Base-by-base conservation (phyloP, 345 rosid species). In the Citrus hindsii region DNA sequence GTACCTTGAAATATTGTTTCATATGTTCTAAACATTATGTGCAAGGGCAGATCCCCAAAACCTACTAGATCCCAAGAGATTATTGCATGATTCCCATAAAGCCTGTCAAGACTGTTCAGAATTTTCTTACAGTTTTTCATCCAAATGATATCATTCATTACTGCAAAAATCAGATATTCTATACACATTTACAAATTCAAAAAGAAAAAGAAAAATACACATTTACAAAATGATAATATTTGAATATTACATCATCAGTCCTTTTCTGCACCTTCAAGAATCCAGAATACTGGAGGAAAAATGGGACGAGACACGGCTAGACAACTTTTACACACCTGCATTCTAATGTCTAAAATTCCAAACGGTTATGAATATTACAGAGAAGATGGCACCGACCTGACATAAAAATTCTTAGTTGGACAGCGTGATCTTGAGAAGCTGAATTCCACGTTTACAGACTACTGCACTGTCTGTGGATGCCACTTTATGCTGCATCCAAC, bases 321-420 rank as follows among this genome's bases (percentile, higher is more conserved):
- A 38, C 38, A 75, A 32, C 9, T 28, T 75, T 21, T 62, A 48
- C 1, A 28, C 30, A 42, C 37, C 32, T 42, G 2, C 40, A 77
- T 28, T 24, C 68, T 12, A 67, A 76, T 33, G 37, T 71, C 67
- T 72, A 51, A 51, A 51, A 51, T 53, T 53, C 22, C 4, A 53
- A 33, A 28, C 62, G 73, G 27, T 63, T 71, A 65, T 53, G 37
- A 59, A 76, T 13, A 37, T 22, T 69, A 70, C 71, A 56, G 30
- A 71, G 72, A 51, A 51, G 72, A 58, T 78, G 64, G 60, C 61
- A 55, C 77, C 56, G 77, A 74, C 60, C 76, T 68, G 71, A 79
- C 69, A 71, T 55, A 21, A 63, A 60, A 75, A 74, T 61, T 46
- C 59, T n/a, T 42, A n/a, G n/a, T n/a, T n/a, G n/a, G n/a, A n/a